Conservation (phyloP, 164 flowering plant species). For the Houttuynia cordata region DNA sequence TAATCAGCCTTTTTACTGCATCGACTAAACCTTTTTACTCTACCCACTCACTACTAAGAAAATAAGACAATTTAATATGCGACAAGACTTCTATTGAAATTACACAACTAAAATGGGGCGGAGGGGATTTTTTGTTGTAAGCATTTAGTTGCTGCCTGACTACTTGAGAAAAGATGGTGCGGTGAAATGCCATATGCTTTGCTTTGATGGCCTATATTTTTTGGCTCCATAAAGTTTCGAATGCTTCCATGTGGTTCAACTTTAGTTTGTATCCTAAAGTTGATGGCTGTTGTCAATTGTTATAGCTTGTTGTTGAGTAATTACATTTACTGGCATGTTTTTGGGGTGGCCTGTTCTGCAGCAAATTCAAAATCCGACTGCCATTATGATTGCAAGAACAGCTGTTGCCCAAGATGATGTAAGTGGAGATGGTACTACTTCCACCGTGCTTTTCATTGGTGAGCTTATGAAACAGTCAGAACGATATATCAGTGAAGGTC, state of each 20-base stretch:
- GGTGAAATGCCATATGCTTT: no score
- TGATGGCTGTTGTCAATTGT: neutral
- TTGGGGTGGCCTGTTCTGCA: conserved; percentile 16
- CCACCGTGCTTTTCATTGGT: conserved; percentile 91
- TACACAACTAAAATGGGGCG: no score
- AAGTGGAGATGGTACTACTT: conserved; percentile 98
- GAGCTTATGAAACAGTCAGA: conserved; percentile 99
- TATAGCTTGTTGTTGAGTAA: neutral
- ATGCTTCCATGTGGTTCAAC: neutral
- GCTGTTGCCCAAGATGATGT: conserved; percentile 98
- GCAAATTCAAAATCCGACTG: conserved; percentile 99
- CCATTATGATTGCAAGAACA: conserved; percentile 97
- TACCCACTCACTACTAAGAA: no score
- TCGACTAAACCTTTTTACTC: no score
- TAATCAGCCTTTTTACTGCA: no score
- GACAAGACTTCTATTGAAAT: no score
- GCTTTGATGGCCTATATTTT: no score
- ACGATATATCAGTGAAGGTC: conserved; percentile 94
- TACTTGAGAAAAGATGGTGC: no score
- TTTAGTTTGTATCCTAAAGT: neutral
- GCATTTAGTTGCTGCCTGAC: no score
- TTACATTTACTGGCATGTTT: neutral
- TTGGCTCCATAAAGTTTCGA: no score
- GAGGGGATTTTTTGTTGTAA: no score
- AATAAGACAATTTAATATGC: no score